Evolutionary conservation across 2,329 filamentous ascomycete genomes (phyloP), one percentile per base, ranked within the genome.

Genomic region (Aspergillus sp.): DNA sequence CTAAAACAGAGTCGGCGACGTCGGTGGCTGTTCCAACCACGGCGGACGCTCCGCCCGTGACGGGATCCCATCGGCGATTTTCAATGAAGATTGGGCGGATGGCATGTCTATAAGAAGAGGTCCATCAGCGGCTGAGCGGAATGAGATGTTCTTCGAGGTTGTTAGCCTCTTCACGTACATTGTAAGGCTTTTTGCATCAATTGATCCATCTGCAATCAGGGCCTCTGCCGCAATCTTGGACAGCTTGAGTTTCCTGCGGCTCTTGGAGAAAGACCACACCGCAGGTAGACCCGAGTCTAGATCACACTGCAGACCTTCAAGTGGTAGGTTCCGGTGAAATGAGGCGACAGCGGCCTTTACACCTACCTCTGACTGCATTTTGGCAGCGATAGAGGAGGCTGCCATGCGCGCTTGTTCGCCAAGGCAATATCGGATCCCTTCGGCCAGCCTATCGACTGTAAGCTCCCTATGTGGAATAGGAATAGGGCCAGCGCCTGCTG

Each of bases 391-490:
- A 9, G 22, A 9, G 11, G 22, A 15, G 11, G 23, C 47, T 17
- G 47, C 47, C 3, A 5, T 3, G 3, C 1, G 2, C 7, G 19
- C 53, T 2, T 30, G 45, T 7, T 22, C n/a, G 17, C 45, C 22
- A 3, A 62, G 43, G 6, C n/a, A 30, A n/a, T 46, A 30, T 22
- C 22, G 46, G 13, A 43, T 41, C 13, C 45, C 48, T 28, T 41
- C 23, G 2, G 55, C 77, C 1, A 85, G 71, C 11, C 74, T 80
- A 13, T 79, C 71, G 4, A 76, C 71, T 0, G 75, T 81, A 22
- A 85, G 75, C 25, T 74, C 65, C 49, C 80, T 78, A 63, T 80
- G 74, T 0, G 80, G 79, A 13, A 85, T 79, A 0, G 82, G 83
- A 4, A 71, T 65, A 1, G 83, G 82, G 0, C 83, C 83, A 41